phyloP scores from a whole-genome alignment of 129 eudicot genomes.

The Logfia minima region DNA sequence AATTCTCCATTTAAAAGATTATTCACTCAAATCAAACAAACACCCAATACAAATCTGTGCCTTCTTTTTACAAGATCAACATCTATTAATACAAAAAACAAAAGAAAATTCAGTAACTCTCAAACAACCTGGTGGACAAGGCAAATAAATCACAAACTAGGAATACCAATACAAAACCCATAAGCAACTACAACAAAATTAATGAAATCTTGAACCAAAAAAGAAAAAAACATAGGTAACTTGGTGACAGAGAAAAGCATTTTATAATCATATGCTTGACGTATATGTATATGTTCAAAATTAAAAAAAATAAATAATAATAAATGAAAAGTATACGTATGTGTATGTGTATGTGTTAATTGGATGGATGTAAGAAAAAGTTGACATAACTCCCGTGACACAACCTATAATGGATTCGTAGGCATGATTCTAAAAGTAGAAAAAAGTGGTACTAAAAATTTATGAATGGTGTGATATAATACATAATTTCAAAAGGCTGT shows the following conservation, averaged over 20 bases:
- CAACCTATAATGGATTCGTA: slow-evolving; percentile 34
- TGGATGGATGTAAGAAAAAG: slow-evolving; percentile 29
- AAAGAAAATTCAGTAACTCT: background rate
- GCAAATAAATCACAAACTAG: slow-evolving; percentile 32
- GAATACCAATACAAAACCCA: slow-evolving; percentile 46
- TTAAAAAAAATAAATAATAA: too few species aligned
- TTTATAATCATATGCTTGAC: slow-evolving; percentile 14
- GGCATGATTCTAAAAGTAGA: slow-evolving; percentile 29
- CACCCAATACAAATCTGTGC: background rate
- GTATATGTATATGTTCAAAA: background rate
- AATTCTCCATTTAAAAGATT: slow-evolving; percentile 40
- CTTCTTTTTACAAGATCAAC: slow-evolving; percentile 6
- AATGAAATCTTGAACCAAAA: slow-evolving; percentile 20
- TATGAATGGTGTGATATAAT: background rate
- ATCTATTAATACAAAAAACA: slow-evolving; percentile 31
- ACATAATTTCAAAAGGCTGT: slow-evolving; percentile 4
- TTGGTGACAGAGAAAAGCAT: slow-evolving; percentile 29
- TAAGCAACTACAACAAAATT: slow-evolving; percentile 37
- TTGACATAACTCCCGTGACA: slow-evolving; percentile 49
- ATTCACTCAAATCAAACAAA: slow-evolving; percentile 8
- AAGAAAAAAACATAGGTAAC: background rate
- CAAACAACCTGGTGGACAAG: slow-evolving; percentile 32
- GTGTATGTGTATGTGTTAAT: background rate
- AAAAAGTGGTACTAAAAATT: slow-evolving; percentile 7
- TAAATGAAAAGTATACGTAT: too few species aligned